A percentile compares a stretch with the other conserved stretches of the same genome.
phyloP scores from a whole-genome alignment of 208 protist species.

The Trypanosoma conorhini region DNA sequence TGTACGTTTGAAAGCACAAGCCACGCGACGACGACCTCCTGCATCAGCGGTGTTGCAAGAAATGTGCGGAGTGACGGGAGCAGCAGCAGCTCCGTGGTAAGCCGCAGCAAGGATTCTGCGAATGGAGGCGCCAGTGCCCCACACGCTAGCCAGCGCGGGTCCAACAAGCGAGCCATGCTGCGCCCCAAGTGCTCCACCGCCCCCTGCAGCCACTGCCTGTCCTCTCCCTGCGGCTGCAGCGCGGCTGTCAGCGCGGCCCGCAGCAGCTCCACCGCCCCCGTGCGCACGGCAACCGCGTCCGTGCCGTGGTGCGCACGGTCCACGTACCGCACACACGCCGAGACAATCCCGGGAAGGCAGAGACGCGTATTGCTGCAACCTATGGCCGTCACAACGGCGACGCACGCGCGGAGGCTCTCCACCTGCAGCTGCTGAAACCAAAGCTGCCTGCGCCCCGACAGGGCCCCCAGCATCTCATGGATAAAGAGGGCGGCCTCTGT shows the following conservation, averaged over 20 bases:
- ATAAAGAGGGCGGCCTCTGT: conserved; percentile 81
- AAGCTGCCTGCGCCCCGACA: conserved; percentile 67
- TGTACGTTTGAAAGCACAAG: conserved; percentile 26
- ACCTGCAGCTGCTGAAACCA: conserved; percentile 84
- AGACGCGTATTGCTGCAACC: conserved; percentile 52
- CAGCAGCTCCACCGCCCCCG: conserved; percentile 57
- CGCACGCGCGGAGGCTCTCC: conserved; percentile 56
- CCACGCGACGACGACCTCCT: conserved; percentile 12
- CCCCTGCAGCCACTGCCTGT: conserved; percentile 19
- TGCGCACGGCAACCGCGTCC: conserved; percentile 60
- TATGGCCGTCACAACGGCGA: conserved; percentile 53
- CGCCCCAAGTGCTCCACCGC: conserved; percentile 23
- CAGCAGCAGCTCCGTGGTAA: conserved; percentile 21
- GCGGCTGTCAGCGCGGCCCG: conserved; percentile 25
- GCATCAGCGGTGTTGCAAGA: conserved; percentile 11
- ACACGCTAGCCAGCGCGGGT: conserved; percentile 7
- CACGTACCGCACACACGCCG: conserved; percentile 68
- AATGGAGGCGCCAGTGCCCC: conserved; percentile 7
- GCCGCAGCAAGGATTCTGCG: conserved; percentile 11
- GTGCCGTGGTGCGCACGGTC: conserved; percentile 63
- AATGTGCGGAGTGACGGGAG: conserved; percentile 4
- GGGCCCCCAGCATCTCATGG: conserved; percentile 70
- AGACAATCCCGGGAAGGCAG: conserved; percentile 80
- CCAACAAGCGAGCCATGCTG: conserved; percentile 11
- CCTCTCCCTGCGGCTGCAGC: conserved; percentile 19